Base-by-base conservation (phyloP, 2,329 filamentous ascomycete species). In the Fusarium domesticum region DNA sequence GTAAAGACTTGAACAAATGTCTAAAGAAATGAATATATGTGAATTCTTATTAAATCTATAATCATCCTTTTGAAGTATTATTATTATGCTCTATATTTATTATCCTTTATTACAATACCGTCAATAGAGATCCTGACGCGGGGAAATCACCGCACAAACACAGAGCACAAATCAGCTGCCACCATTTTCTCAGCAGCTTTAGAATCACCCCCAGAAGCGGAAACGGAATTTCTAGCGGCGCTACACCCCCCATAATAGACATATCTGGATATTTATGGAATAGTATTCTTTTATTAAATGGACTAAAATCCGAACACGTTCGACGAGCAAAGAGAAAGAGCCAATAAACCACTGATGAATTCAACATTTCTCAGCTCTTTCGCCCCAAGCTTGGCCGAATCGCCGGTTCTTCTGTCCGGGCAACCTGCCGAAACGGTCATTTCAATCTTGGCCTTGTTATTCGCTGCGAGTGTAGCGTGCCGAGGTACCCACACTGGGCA, bases 141-240 rank as follows among this genome's bases (percentile, higher is more conserved):
- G n/a, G n/a, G n/a, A n/a, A n/a, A n/a, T n/a, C 42, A 42, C 35
- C 15, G 25, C 39, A 18, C 11, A 46, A 25, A 25, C 8, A 31
- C n/a, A 33, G 18, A 42, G 46, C 51, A 34, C 56, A 60, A 60
- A 60, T 60, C 57, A 60, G 51, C 53, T 49, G 51, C 46, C 44
- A 34, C 53, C 43, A 30, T 57, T 60, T 60, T 50, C 57, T 60
- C 57, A 60, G 57, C 57, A 60, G 50, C 38, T 43, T 48, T 50
- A 35, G 39, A 17, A 20, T 30, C 31, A 50, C 42, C 50, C 53
- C 56, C 42, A 50, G 54, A 56, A 52, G 39, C 52, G 49, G 54
- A 45, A 36, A 33, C 8, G 17, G 10, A 18, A 6, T 18, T 18
- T 36, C 34, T 28, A 28, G 23, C 7, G 20, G 6, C 20, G 20